Base-by-base conservation (phyloP, 768 basidiomycete species). In the Lactifluus hygrophoroides region DNA sequence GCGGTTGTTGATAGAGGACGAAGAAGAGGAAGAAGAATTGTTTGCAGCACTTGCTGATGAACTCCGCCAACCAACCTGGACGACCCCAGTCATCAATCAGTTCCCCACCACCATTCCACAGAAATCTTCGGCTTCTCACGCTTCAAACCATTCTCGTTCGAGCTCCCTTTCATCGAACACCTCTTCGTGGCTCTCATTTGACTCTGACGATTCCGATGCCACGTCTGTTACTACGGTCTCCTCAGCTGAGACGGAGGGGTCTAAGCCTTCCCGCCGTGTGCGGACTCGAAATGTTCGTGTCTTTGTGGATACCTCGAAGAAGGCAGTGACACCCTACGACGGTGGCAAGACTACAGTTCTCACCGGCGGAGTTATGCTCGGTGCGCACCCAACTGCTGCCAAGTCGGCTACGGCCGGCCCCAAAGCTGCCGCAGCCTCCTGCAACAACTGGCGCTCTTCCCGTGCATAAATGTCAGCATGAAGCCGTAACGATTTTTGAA, bases 341-440 rank as follows among this genome's bases (percentile, higher is more conserved):
- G 88, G 88, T 56, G 89, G 89, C 63, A 90, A 89, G 79, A 91
- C 89, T 53, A 90, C 88, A 28, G 88, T 90, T 50, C 81, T 91
- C 65, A 90, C 88, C 3, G 89, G 89, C 56, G 89, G 88, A 63
- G 88, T 90, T 64, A 91, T 91, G 89, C 85, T 91, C 60, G 88
- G 88, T 50, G 73, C 52, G 14, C 65, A 54, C 45, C 9, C 13
- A 23, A 38, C 19, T 27, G 14, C 46, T 37, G 21, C 67, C 49
- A 69, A 68, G 65, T 51, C 68, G 2, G 56, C 61, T 19, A 25
- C 45, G 55, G 23, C 69, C 77, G 38, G 76, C 73, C 63, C 37
- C n/a, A 55, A 21, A 34, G 52, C 68, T 72, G 63, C 58, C 66
- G 66, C 67, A 67, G 68, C 66, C 58, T 55, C 57, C 5, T 63